Evolutionary conservation across 2,329 filamentous ascomycete genomes (phyloP).

Genomic region (Ceratocystis diversiconidia): DNA sequence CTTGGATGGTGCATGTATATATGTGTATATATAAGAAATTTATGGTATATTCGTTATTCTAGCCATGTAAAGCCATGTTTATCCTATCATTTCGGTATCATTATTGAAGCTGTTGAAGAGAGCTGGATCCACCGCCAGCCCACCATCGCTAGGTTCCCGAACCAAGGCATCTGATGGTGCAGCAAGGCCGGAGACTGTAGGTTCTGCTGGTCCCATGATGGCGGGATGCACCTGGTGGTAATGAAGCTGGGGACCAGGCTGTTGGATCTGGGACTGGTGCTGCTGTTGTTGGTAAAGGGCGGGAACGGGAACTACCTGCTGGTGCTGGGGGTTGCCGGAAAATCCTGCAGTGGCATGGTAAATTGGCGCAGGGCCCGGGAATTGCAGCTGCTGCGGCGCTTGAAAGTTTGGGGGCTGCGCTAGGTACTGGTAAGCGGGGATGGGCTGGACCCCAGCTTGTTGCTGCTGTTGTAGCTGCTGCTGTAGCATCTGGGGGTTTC

Average conservation of each 20-base stretch:
- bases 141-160: not conserved
- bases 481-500: not conserved
- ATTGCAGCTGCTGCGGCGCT: no score
- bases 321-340: not conserved
- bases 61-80: not conserved
- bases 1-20: not conserved
- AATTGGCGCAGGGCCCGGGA: not conserved
- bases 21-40: no score
- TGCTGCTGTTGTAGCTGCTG: not conserved
- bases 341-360: not conserved
- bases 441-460: not conserved
- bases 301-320: no score
- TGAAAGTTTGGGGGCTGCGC: no score
- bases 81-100: constrained; percentile 8
- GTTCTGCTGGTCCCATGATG: no score
- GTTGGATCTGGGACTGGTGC: constrained; percentile 2
- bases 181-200: no score
- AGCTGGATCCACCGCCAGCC: not conserved
- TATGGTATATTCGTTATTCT: not conserved
- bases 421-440: no score
- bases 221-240: not conserved
- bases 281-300: not conserved
- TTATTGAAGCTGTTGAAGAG: not conserved
- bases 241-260: not conserved
- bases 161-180: no score